phyloP scores from a whole-genome alignment of 2,329 filamentous ascomycete species.

The Blastomyces emzantsi region DNA sequence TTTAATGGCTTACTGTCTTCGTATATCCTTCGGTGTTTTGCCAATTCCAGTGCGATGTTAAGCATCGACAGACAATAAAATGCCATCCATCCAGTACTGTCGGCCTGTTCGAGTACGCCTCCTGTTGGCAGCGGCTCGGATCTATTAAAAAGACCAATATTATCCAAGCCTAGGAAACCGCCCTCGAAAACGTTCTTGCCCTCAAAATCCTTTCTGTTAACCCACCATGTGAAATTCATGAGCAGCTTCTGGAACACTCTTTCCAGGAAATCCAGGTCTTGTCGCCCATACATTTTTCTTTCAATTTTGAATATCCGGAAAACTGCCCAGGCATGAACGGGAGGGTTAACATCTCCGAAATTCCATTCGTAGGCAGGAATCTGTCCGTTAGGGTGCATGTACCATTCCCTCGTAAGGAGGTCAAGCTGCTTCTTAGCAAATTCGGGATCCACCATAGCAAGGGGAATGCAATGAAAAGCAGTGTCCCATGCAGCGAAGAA shows the following conservation, averaged over 20 bases:
- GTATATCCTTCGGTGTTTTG: slow-evolving; percentile 89
- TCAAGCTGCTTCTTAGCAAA: slow-evolving; percentile 98
- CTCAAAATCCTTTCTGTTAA: slow-evolving; percentile 88
- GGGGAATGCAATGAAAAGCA: slow-evolving; percentile 89
- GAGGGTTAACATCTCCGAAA: slow-evolving; percentile 93
- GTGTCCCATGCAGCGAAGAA: slow-evolving; percentile 98
- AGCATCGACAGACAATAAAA: slow-evolving; percentile 96
- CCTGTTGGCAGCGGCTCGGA: slow-evolving; percentile 92
- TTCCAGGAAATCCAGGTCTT: slow-evolving; percentile 92
- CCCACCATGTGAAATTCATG: slow-evolving; percentile 99
- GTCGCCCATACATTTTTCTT: slow-evolving; percentile 89
- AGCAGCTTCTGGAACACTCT: slow-evolving; percentile 93
- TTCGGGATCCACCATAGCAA: slow-evolving; percentile 95
- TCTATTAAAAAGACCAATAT: slow-evolving; percentile 94
- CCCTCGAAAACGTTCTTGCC: slow-evolving; percentile 98
- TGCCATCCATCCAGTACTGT: slow-evolving; percentile 98
- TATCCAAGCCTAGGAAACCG: slow-evolving; percentile 90
- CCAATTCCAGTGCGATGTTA: slow-evolving; percentile 89
- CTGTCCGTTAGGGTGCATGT: slow-evolving; percentile 96
- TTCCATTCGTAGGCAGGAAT: slow-evolving; percentile 95
- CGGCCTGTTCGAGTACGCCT: slow-evolving; percentile 87
- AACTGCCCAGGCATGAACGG: slow-evolving; percentile 91
- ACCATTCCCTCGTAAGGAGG: slow-evolving; percentile 94
- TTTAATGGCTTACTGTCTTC: slow-evolving; percentile 56
- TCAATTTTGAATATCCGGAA: slow-evolving; percentile 98